Evolutionary conservation across 2,329 filamentous ascomycete genomes (phyloP), one percentile per base, ranked within the genome.

Genomic region (Sphaerostilbella broomeana): DNA sequence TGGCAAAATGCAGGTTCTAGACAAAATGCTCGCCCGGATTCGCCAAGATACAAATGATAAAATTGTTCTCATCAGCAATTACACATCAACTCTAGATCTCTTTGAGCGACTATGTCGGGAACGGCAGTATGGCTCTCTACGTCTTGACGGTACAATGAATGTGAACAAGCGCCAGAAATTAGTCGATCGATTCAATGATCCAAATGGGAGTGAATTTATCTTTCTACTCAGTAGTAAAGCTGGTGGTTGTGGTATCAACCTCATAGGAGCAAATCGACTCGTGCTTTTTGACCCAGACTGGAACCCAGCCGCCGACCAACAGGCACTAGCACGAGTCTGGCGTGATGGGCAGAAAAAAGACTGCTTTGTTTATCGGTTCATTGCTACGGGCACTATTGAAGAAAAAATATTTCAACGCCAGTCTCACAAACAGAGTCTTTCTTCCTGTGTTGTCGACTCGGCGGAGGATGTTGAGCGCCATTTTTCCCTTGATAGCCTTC

Each of bases 321-420:
- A 98, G 65, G 92, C 92, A 4, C 75, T 98, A 20, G 92, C 92
- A 24, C 85, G 92, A 69, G 92, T 98, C 15, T 98, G 92, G 92
- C 86, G 92, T 71, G 92, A 98, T 54, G 92, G 92, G 0, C 92
- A 98, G 63, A 97, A 94, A 73, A 98, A 98, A 59, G 92, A 98
- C 56, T 98, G 92, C 57, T 98, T 98, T 54, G 92, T 98, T 12
- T 98, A 98, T 62, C 85, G 92, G n/a, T 98, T 98, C 66, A 98
- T 98, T 53, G 86, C 89, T 0, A 97, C 94, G 0, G 92, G 92
- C 4, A 95, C 89, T 0, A 98, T 98, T 46, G 92, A 98, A 58
- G 92, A 98, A 63, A 98, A 98, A 67, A 95, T 98, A 51, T 98
- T 98, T 67, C 92, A 98, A 62, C 83, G 94, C 8, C 92, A 98